Evolutionary conservation across 2,329 filamentous ascomycete species (phyloP), one percentile per base, ranked within the genome.

Genomic region (Trichoderma sp.): DNA sequence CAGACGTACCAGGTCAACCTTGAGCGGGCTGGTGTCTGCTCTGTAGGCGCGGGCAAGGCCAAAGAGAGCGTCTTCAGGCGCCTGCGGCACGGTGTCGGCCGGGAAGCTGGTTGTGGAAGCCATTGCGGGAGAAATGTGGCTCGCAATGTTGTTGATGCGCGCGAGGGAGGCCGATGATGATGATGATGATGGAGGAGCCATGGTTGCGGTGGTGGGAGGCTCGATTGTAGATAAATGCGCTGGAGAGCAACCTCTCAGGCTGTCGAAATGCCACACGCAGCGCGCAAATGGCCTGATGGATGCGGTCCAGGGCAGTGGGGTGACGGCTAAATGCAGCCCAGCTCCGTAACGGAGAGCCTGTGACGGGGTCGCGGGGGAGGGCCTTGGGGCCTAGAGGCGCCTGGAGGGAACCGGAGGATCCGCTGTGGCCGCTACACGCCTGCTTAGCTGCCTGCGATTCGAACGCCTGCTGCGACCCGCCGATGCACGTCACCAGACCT

Each of bases 61-160:
- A 78, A 99, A 99, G 78, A 99, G 88, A 73, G 95, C 90, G 82
- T 99, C 96, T 80, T 97, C 94, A 59, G 96, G 94, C 70, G 96
- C 96, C 82, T 95, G 91, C 76, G 94, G 92, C 70, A 97, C 93
- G 73, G 86, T 83, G 77, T 91, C 87, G 76, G 90, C 86, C 71
- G 90, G 87, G 83, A 97, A 97, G 77, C 86, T 88, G 74, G 91
- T 91, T 66, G 76, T 73, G 68, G 78, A 75, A 71, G 78, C 74
- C 80, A 81, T 82, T 75, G 81, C 79, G 72, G 88, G 85, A 77
- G 89, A 86, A 86, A 96, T 90, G 81, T 96, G 93, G 77, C 83
- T 84, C 75, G 86, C 85, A 75, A 93, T 86, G 76, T 83, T 89
- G 75, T 86, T 83, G 70, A 90, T 81, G 79, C 87, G 82, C 74